A percentile compares a stretch with the other conserved stretches of the same genome.
Evolutionary conservation across 2,329 filamentous ascomycete genomes (phyloP).

Genomic region (Aspergillus pseudoglaucus): DNA sequence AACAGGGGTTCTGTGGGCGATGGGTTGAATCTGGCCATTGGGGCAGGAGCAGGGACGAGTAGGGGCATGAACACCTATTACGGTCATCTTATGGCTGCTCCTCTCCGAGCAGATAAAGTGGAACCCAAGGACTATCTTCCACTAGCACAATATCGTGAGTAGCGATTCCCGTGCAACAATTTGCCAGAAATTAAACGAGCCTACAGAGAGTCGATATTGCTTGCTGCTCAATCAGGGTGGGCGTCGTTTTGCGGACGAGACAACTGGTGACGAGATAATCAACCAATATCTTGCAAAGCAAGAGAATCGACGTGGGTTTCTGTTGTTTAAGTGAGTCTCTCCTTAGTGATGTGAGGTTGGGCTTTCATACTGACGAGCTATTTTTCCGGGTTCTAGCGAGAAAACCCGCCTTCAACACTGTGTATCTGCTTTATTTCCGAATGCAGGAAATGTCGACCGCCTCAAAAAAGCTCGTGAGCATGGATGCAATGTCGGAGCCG

Average conservation of each 20-base stretch:
- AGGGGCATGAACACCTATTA: constrained; percentile 23
- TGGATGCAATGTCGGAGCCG: constrained; percentile 19
- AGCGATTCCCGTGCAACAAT: no score
- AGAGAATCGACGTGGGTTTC: constrained; percentile 18
- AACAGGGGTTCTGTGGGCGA: constrained; percentile 21
- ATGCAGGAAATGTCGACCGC: constrained; percentile 20
- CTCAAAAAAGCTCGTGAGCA: constrained; percentile 19
- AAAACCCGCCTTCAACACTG: constrained; percentile 16
- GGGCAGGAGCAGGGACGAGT: constrained; percentile 19
- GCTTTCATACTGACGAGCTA: no score
- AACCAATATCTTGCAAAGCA: constrained; percentile 24
- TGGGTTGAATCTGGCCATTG: constrained; percentile 16
- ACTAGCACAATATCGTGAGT: constrained; percentile 21
- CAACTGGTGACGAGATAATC: constrained; percentile 20
- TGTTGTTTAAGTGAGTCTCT: constrained; percentile 16
- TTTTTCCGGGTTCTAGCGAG: constrained; percentile 9
- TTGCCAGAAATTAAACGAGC: background rate
- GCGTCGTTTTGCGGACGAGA: constrained; percentile 18
- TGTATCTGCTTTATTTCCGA: constrained; percentile 16
- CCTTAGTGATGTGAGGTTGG: no score
- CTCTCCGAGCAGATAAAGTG: constrained; percentile 15
- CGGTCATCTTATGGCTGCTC: constrained; percentile 21
- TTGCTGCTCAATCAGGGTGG: constrained; percentile 18
- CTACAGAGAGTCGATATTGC: constrained; percentile 19
- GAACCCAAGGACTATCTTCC: constrained; percentile 18